Evolutionary conservation across 495 filamentous ascomycete genomes (phyloP).

Genomic region (Penicillium cataractarum): DNA sequence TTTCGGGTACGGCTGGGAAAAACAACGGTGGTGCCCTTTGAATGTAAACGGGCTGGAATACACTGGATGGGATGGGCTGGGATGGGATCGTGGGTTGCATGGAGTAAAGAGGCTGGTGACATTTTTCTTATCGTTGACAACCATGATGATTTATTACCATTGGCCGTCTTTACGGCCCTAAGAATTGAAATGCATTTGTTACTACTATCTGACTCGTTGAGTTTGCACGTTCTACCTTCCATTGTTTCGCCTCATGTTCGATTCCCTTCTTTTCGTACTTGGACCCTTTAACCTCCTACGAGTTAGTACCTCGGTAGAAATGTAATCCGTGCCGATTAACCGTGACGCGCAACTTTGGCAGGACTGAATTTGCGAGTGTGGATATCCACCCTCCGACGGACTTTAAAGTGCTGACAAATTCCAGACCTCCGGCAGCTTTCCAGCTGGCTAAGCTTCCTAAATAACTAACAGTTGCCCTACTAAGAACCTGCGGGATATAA

Average conservation of each 20-base stretch:
- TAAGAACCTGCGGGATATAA: background rate
- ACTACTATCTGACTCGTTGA: background rate
- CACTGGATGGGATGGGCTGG: constrained; percentile 9
- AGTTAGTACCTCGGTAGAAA: background rate
- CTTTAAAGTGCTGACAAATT: constrained; percentile 11
- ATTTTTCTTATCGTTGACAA: background rate
- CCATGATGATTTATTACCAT: constrained; percentile 23
- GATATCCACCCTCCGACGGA: background rate
- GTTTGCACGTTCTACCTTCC: background rate
- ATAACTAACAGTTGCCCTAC: background rate
- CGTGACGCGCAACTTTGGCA: constrained; percentile 7
- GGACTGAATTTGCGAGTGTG: background rate
- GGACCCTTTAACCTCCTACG: background rate
- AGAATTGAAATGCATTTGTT: constrained; percentile 29
- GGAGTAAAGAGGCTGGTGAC: constrained; percentile 27
- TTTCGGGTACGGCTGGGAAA: constrained; percentile 27
- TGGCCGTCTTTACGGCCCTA: constrained; percentile 24
- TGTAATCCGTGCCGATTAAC: constrained; percentile 9
- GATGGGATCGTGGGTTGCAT: constrained; percentile 29
- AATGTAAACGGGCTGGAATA: background rate
- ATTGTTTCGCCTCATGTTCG: background rate
- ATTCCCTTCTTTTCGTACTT: background rate
- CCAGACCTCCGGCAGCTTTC: too few species aligned
- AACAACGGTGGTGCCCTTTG: constrained; percentile 18
- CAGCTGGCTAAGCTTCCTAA: background rate